Conservation (phyloP, 2,329 filamentous ascomycete genomes). For the Lecanicillium sp. region DNA sequence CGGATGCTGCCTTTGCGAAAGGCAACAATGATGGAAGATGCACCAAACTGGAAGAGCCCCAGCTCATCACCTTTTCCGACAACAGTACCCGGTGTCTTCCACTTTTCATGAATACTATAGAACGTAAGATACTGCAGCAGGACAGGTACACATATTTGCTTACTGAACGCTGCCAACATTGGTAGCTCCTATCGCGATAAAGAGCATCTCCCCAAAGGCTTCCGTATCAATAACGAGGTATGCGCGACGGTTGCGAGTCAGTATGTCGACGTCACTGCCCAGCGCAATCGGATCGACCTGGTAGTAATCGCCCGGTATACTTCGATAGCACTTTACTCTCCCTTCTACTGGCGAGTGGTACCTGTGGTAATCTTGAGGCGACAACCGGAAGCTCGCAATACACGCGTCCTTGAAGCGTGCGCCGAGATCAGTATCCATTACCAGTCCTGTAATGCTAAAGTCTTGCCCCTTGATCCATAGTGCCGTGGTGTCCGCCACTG, state of each 20-base stretch:
- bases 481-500: constrained; percentile 21
- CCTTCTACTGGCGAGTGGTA: constrained; percentile 34
- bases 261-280: constrained; percentile 24
- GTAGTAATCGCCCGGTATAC: constrained; percentile 33
- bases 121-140: background rate
- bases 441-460: constrained; percentile 30
- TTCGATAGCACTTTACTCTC: constrained; percentile 24
- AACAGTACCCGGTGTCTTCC: constrained; percentile 17
- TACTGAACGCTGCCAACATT: constrained; percentile 31
- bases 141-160: constrained; percentile 7
- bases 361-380: constrained; percentile 36
- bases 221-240: constrained; percentile 27
- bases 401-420: constrained; percentile 23
- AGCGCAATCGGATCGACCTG: constrained; percentile 28
- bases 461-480: constrained; percentile 35
- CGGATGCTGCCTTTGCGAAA: constrained; percentile 27
- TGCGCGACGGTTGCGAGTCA: constrained; percentile 28
- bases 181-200: constrained; percentile 31
- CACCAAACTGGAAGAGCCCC: constrained; percentile 31
- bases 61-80: constrained; percentile 31
- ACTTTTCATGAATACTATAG: constrained; percentile 24
- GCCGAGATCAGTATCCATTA: constrained; percentile 24
- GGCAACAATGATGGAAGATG: constrained; percentile 30
- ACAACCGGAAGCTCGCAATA: constrained; percentile 31
- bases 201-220: constrained; percentile 31